These are phyloP conservation scores for Pseudocercospora crystallina DNA, from an alignment of 2,329 filamentous ascomycete species.

Conservation along the genomic window DNA sequence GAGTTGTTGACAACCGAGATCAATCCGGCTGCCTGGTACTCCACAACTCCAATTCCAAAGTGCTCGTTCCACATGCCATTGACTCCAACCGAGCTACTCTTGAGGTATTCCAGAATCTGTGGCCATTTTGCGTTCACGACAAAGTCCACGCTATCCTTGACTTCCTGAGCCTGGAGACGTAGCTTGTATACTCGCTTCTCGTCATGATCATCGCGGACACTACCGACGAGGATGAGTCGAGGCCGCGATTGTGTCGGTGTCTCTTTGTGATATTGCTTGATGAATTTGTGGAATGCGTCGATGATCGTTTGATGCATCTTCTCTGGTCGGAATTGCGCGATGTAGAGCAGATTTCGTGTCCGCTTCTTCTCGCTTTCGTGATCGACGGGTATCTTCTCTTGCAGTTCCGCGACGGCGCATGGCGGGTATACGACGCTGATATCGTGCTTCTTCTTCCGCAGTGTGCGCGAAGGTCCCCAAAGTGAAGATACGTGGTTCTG, in stretches of 20 bases:
- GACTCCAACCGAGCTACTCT: slow-evolving; percentile 76
- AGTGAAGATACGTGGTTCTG: slow-evolving; percentile 76
- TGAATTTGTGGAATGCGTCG: slow-evolving; percentile 76
- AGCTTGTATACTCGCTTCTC: slow-evolving; percentile 84
- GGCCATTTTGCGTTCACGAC: slow-evolving; percentile 88
- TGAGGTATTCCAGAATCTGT: slow-evolving; percentile 76
- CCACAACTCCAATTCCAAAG: slow-evolving; percentile 96
- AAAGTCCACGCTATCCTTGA: slow-evolving; percentile 83
- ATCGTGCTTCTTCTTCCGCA: slow-evolving; percentile 51
- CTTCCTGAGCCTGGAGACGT: slow-evolving; percentile 77
- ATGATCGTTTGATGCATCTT: slow-evolving; percentile 92
- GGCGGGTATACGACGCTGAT: slow-evolving; percentile 86
- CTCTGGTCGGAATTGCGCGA: slow-evolving; percentile 95
- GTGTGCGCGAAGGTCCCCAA: slow-evolving; percentile 63
- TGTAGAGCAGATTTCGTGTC: slow-evolving; percentile 77
- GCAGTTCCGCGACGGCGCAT: slow-evolving; percentile 82
- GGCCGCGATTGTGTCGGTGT: slow-evolving; percentile 41
- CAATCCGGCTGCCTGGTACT: slow-evolving; percentile 93
- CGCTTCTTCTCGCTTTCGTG: slow-evolving; percentile 67
- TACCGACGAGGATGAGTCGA: slow-evolving; percentile 81
- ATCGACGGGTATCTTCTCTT: slow-evolving; percentile 70
- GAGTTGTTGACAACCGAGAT: slow-evolving; percentile 92
- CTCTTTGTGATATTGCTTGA: slow-evolving; percentile 55
- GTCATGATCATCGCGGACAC: slow-evolving; percentile 81
- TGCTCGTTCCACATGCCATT: slow-evolving; percentile 99